Evolutionary conservation across 2,329 filamentous ascomycete genomes (phyloP).

Genomic region (Trichoderma endophyticum): DNA sequence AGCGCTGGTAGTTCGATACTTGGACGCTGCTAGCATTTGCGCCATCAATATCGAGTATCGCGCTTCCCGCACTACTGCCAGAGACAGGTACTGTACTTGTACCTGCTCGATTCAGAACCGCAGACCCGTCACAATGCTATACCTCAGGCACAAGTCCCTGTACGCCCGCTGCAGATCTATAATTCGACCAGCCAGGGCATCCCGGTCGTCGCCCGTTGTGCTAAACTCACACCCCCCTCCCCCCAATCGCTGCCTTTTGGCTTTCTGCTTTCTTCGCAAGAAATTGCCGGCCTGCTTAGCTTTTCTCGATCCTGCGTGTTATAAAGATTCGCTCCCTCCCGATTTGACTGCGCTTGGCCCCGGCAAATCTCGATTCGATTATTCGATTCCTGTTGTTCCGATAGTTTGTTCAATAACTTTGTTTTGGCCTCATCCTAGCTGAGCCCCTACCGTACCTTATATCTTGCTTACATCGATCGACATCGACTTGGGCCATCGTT

Average conservation of each 20-base stretch:
- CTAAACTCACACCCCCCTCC: background rate
- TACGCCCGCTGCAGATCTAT: background rate
- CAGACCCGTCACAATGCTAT: background rate
- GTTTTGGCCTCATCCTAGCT: background rate
- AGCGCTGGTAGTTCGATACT: background rate
- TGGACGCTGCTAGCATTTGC: background rate
- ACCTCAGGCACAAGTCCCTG: constrained; percentile 4
- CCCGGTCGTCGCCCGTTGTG: background rate
- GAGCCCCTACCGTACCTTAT: background rate
- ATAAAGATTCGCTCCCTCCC: constrained; percentile 9
- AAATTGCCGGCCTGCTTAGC: constrained; percentile 6
- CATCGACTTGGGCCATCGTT: background rate
- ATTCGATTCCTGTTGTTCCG: background rate
- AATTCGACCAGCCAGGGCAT: background rate
- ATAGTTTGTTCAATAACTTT: background rate
- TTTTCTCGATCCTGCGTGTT: background rate
- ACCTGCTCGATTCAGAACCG: background rate
- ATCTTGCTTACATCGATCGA: background rate
- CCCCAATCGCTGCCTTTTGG: background rate
- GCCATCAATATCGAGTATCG: background rate
- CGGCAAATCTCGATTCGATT: background rate
- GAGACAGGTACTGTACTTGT: background rate
- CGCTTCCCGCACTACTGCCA: background rate
- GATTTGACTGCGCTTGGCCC: background rate
- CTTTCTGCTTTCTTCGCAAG: background rate